Evolutionary conservation across 495 filamentous ascomycete genomes (phyloP).

Genomic region (Barbatosphaeria neglecta): DNA sequence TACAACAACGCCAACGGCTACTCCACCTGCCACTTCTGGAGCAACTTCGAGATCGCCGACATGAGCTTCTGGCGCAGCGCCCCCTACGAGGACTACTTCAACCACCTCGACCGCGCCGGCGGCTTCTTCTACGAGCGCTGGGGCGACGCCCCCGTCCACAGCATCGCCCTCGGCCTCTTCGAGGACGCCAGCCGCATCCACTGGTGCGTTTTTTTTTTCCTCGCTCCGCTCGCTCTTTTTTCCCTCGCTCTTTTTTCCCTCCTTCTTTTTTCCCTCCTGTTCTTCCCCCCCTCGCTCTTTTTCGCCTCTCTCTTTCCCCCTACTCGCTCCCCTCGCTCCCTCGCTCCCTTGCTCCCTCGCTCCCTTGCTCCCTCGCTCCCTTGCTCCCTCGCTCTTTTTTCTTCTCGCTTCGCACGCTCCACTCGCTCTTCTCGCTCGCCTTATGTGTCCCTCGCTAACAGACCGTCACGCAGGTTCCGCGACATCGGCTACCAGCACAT

Average conservation of each 20-base stretch:
- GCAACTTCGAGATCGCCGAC: slow-evolving; percentile 96
- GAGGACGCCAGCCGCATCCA: slow-evolving; percentile 85
- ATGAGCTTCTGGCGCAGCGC: slow-evolving; percentile 90
- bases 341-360: neutral
- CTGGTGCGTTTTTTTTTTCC: slow-evolving; percentile 51
- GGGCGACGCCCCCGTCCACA: slow-evolving; percentile 98
- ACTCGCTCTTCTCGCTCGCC: neutral
- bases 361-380: neutral
- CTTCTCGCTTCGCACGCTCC: neutral
- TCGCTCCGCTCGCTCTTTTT: neutral
- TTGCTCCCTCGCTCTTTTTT: slow-evolving; percentile 11
- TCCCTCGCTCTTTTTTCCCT: too few species aligned
- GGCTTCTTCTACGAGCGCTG: slow-evolving; percentile 99
- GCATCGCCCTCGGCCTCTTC: slow-evolving; percentile 86
- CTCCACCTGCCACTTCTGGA: slow-evolving; percentile 99
- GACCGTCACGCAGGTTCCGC: slow-evolving; percentile 63
- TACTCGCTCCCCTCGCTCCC: neutral
- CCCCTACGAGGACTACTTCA: slow-evolving; percentile 89
- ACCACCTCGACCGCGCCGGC: slow-evolving; percentile 85
- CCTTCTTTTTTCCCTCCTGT: slow-evolving; percentile 5
- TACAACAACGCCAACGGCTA: slow-evolving; percentile 75
- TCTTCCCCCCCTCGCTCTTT: neutral
- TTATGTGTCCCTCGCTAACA: neutral
- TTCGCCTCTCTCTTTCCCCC: slow-evolving; percentile 33
- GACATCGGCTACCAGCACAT: slow-evolving; percentile 99